Base-by-base conservation (phyloP, 2,329 filamentous ascomycete genomes). In the Neofusicoccum parvum region DNA sequence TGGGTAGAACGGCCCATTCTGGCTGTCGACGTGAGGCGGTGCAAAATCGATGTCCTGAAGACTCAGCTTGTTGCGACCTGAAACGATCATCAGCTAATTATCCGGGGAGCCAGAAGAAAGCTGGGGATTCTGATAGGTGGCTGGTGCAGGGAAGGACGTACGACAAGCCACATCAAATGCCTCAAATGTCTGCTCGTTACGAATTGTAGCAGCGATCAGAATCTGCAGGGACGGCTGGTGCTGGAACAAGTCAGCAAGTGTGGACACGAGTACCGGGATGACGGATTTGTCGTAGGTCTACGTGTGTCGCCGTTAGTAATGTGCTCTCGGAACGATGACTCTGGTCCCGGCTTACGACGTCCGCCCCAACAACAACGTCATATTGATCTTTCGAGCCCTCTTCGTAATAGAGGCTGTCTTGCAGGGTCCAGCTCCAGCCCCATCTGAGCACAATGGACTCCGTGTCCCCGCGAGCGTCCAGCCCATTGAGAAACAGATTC, bases 281-380 rank as follows among this genome's bases (percentile, higher is more conserved):
- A 86, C 83, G 41, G 80, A 80, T 67, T 81, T 82, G 73, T 94
- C 90, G 75, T 94, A 94, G 0, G 90, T 94, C 76, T 89, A 70
- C 36, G 27, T 45, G 23, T 36, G 17, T 20, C 34, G 34, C 20
- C 23, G 39, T 64, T 46, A 65, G 58, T 41, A 60, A 60, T 60
- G 56, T 48, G 27, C 56, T 60, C 56, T 20, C 32, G 15, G 5
- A 62, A 54, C n/a, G 23, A 36, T 49, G 23, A 46, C 32, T 65
- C n/a, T 66, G 20, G 39, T 32, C 15, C 36, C 50, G 39, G 72
- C 81, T 79, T 75, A 84, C 82, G 67, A 94, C 86, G 74, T 94
- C 91, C 39, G 91, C 90, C 3, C 90, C 92, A 34, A 94, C 77
- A 2, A 94, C 84, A 4, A 92, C 77, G 74, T 94, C 89, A 50